These are phyloP conservation scores for Apostasia shenzhenica DNA, from an alignment of 106 monocot genomes.

Conservation along the genomic window DNA sequence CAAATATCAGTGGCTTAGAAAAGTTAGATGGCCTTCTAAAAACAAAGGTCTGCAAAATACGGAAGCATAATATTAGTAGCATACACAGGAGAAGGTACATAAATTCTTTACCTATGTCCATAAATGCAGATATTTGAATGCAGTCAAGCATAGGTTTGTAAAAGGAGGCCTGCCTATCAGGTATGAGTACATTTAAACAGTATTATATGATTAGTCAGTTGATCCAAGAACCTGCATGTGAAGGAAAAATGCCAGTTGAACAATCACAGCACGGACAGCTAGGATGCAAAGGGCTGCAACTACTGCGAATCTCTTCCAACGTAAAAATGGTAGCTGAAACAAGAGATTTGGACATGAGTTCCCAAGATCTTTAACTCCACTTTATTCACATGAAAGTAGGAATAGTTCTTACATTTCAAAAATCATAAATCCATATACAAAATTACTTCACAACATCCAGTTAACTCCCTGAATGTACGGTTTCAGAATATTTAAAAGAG, in stretches of 20 bases:
- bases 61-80: neutral
- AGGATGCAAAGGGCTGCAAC: conserved; percentile 90
- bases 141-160: too few relatives aligned
- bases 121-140: too few relatives aligned
- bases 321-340: conserved; percentile 74
- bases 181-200: neutral
- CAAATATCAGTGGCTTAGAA: conserved; percentile 89
- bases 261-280: conserved; percentile 89
- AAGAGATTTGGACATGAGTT: neutral
- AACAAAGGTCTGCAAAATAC: conserved; percentile 73
- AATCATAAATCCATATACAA: too few relatives aligned
- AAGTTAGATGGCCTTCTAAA: conserved; percentile 62
- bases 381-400: too few relatives aligned
- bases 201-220: neutral
- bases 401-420: too few relatives aligned
- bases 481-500: too few relatives aligned
- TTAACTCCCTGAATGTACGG: too few relatives aligned
- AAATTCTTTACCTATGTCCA: too few relatives aligned
- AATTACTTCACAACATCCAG: too few relatives aligned
- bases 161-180: too few relatives aligned
- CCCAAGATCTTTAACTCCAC: neutral
- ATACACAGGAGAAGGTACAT: too few relatives aligned
- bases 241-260: conserved; percentile 92
- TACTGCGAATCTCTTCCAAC: conserved; percentile 98
- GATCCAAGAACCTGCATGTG: conserved; percentile 77